Conservation (phyloP, 1,284 basidiomycete genomes). For the Crucibulum parvulum region DNA sequence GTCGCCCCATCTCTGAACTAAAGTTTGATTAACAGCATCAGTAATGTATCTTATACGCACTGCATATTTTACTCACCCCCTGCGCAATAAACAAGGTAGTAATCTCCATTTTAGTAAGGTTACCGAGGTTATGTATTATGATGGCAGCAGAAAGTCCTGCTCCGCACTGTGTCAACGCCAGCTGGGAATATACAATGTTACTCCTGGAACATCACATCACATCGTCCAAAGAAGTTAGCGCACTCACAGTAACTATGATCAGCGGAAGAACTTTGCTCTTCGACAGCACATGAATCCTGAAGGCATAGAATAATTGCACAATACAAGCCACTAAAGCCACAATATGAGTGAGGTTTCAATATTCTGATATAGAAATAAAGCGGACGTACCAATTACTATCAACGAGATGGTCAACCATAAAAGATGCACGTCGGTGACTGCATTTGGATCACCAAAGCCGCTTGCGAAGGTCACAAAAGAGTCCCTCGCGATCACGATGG, state of each 20-base stretch:
- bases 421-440: conserved; percentile 12
- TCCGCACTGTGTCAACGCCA: conserved; percentile 11
- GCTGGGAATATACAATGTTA: conserved; percentile 3
- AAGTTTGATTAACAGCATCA: not conserved
- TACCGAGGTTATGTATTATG: conserved; percentile 10
- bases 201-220: not conserved
- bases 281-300: conserved; percentile 19
- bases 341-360: not conserved
- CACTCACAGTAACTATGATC: conserved; percentile 16
- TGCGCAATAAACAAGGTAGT: not conserved
- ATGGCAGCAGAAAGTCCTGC: conserved; percentile 4
- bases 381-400: conserved; percentile 23
- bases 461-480: conserved; percentile 22
- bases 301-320: conserved; percentile 26
- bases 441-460: conserved; percentile 26
- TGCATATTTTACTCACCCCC: not conserved
- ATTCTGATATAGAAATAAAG: not conserved
- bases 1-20: conserved; percentile 21
- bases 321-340: conserved; percentile 16
- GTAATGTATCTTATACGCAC: not conserved
- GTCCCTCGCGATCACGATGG: conserved; percentile 24
- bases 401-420: conserved; percentile 28
- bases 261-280: conserved; percentile 10
- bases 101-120: conserved; percentile 3
- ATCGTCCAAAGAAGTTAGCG: too few species aligned